phyloP scores from a whole-genome alignment of 495 filamentous ascomycete genomes.

The Pseudomonodictys pantanalensis region DNA sequence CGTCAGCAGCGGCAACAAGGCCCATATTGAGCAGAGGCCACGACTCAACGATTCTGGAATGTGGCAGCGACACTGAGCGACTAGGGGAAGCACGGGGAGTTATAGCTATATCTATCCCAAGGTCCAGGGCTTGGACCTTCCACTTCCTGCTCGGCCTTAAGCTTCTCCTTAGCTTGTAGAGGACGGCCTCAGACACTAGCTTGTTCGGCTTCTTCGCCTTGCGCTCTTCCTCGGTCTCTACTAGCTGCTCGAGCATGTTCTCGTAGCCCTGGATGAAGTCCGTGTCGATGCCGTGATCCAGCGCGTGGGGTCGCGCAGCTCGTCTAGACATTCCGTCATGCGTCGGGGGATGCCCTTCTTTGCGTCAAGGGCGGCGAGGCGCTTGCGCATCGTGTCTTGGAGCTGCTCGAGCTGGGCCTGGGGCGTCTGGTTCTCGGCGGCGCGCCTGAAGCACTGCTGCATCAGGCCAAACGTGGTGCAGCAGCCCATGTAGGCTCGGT shows the following conservation, averaged over 20 bases:
- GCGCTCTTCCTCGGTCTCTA: no score
- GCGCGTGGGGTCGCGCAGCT: not conserved
- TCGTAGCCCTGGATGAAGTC: not conserved
- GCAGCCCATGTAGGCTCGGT: not conserved
- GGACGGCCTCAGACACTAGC: no score
- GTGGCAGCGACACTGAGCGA: no score
- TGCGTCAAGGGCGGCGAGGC: not conserved
- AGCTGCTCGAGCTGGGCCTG: not conserved
- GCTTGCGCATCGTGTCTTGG: not conserved
- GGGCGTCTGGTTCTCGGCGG: not conserved
- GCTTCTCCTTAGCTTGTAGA: no score
- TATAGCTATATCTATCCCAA: no score
- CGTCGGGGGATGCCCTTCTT: not conserved
- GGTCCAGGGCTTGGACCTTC: no score
- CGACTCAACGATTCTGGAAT: not conserved
- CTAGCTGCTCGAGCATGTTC: not conserved
- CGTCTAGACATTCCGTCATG: not conserved
- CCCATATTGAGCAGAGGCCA: slow-evolving; percentile 35
- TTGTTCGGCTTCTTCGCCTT: no score
- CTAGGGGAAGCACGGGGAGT: no score
- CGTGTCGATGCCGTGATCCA: not conserved
- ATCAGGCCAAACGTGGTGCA: not conserved
- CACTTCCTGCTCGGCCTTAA: no score
- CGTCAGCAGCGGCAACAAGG: slow-evolving; percentile 40
- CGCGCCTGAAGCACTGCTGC: not conserved